Evolutionary conservation across 2,329 filamentous ascomycete species (phyloP).

Genomic region (Diaporthe citriasiana): DNA sequence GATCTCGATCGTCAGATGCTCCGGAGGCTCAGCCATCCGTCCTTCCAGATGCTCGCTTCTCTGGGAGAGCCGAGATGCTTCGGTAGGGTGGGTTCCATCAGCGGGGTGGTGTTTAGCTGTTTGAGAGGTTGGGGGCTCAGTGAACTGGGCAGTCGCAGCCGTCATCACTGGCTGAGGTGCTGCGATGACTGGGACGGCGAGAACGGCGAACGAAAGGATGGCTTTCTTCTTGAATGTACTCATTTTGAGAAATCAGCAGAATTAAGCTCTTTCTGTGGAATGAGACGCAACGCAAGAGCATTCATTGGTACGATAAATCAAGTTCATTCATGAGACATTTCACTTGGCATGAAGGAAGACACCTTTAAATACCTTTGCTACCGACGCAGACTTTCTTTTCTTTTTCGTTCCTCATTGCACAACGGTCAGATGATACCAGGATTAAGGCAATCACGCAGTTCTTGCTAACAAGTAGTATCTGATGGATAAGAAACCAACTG

Average conservation of each 20-base stretch:
- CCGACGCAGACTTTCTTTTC: too few relatives aligned
- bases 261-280: background rate
- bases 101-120: too few relatives aligned
- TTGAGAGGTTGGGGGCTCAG: too few relatives aligned
- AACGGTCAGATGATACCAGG: background rate
- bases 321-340: background rate
- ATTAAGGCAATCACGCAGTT: too few relatives aligned
- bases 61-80: background rate
- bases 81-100: background rate
- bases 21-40: slow-evolving; percentile 5
- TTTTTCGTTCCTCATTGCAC: background rate
- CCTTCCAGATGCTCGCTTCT: background rate
- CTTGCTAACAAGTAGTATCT: background rate
- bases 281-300: background rate
- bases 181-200: background rate
- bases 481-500: background rate
- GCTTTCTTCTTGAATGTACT: background rate
- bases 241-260: background rate
- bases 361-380: background rate
- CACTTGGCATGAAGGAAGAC: background rate
- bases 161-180: background rate
- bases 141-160: too few relatives aligned
- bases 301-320: too few relatives aligned
- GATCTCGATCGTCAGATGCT: slow-evolving; percentile 31
- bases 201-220: background rate